Base-by-base conservation (phyloP, 148 eudicot species). In the Selenicereus undatus region DNA sequence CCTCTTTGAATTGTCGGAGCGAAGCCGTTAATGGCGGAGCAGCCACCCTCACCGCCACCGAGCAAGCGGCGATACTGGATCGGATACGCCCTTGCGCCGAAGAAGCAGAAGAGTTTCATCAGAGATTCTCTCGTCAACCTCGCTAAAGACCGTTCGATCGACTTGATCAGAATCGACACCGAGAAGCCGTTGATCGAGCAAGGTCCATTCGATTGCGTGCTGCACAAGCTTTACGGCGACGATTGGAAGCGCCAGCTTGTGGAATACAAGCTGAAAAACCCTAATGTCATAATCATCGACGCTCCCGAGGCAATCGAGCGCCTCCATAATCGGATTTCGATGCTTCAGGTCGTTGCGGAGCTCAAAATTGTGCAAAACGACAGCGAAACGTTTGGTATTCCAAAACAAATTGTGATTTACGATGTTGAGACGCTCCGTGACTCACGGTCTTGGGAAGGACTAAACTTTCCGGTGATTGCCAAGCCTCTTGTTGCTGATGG, bases 401-500 rank as follows among this genome's bases (percentile, higher is more conserved):
- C 87, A 35, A 81, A 83, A 26, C 89, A 87, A 81, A 80, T 78
- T 39, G 84, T 85, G 35, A 79, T 87, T 20, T 78, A 83, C 22
- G 86, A 85, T 13, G 51, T 62, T 43, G 76, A 62, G 54, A 81
- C 64, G 36, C 76, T 82, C 73, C 45, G 52, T 20, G 48, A 76
- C 21, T 22, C 76, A 8, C 32, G 32, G 73, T 73, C 60, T 35
- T 58, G 52, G 65, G 76, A 73, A 26, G 86, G 83, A 0, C 66
- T 85, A 77, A 85, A 76, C 43, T 87, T 87, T 66, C 89, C 89
- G 73, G 86, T 87, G 73, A 85, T 87, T 52, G 88, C 84, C 36
- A 88, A 88, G 79, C 88, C 88, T 4, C 27, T 88, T 62, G 85
- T 85, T 42, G 88, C 88, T 2, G 86, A 83, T 27, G 90, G 88